A percentile compares a stretch with the other conserved stretches of the same genome.
Evolutionary conservation across 306 rosid genomes (phyloP).

Genomic region (Prunus mongolica): DNA sequence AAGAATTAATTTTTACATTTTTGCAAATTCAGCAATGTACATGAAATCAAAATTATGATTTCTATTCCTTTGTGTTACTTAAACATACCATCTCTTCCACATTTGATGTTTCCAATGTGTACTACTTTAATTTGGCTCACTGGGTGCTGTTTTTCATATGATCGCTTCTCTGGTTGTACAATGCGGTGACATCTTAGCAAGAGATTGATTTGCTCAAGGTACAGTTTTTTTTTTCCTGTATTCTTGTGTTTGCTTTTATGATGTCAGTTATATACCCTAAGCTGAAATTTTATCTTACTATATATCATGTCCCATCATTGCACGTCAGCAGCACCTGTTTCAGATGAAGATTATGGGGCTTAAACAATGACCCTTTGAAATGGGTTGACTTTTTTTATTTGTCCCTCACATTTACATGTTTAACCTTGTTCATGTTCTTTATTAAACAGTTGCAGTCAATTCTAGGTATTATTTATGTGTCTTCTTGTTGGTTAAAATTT

Average conservation of each 20-base stretch:
- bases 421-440: not conserved
- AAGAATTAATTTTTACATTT: not conserved
- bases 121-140: constrained; percentile 35
- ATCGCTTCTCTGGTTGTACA: constrained; percentile 32
- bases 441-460: not conserved
- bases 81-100: not conserved
- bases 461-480: not conserved
- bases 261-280: constrained; percentile 6
- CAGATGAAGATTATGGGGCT: constrained; percentile 17
- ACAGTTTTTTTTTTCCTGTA: constrained; percentile 22
- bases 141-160: constrained; percentile 31
- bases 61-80: not conserved
- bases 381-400: not conserved
- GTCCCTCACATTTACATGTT: not conserved
- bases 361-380: not conserved
- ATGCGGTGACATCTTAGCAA: constrained; percentile 57
- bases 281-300: constrained; percentile 8
- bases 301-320: not conserved
- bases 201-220: constrained; percentile 99
- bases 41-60: not conserved
- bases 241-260: constrained; percentile 10
- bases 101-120: constrained; percentile 13
- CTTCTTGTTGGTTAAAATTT: not conserved
- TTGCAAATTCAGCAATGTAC: not conserved
- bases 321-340: constrained; percentile 2